Evolutionary conservation across 805 yeast species (phyloP).

Genomic region (Grigorovia humatica): DNA sequence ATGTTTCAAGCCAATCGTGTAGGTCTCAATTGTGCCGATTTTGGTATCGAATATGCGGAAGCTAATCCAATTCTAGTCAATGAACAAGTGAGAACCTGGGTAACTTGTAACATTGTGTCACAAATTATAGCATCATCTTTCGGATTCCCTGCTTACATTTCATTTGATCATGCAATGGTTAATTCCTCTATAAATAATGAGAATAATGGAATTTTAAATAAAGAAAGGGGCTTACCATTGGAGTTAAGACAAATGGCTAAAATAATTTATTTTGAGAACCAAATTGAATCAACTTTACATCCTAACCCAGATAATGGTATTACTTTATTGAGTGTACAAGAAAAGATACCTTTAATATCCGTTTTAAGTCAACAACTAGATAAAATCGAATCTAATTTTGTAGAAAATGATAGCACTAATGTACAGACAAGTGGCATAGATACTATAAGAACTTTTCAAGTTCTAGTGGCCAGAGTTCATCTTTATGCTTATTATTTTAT

Average conservation of each 20-base stretch:
- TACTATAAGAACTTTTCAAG: slow-evolving; percentile 56
- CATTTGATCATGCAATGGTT: slow-evolving; percentile 63
- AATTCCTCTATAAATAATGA: slow-evolving; percentile 31
- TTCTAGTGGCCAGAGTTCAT: slow-evolving; percentile 68
- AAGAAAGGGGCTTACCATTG: slow-evolving; percentile 35
- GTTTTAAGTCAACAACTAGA: slow-evolving; percentile 64
- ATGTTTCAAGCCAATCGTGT: slow-evolving; percentile 85
- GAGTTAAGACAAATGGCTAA: slow-evolving; percentile 69
- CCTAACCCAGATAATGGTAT: slow-evolving; percentile 56
- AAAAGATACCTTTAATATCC: slow-evolving; percentile 63
- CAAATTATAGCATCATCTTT: slow-evolving; percentile 86
- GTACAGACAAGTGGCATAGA: slow-evolving; percentile 33
- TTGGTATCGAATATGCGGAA: slow-evolving; percentile 41
- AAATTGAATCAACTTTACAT: slow-evolving; percentile 65
- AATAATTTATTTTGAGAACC: slow-evolving; percentile 79
- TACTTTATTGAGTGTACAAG: slow-evolving; percentile 56
- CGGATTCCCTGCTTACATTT: slow-evolving; percentile 90
- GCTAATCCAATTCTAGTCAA: slow-evolving; percentile 35
- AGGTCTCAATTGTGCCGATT: slow-evolving; percentile 79
- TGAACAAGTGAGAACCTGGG: slow-evolving; percentile 88
- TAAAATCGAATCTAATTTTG: slow-evolving; percentile 44
- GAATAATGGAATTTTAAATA: slow-evolving; percentile 1
- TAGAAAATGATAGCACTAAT: slow-evolving; percentile 5
- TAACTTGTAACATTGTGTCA: slow-evolving; percentile 81
- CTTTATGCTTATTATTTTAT: slow-evolving; percentile 65